These are phyloP conservation scores for Tolypocladium cylindrosporum DNA, from an alignment of 2,329 filamentous ascomycete genomes.

Conservation along the genomic window DNA sequence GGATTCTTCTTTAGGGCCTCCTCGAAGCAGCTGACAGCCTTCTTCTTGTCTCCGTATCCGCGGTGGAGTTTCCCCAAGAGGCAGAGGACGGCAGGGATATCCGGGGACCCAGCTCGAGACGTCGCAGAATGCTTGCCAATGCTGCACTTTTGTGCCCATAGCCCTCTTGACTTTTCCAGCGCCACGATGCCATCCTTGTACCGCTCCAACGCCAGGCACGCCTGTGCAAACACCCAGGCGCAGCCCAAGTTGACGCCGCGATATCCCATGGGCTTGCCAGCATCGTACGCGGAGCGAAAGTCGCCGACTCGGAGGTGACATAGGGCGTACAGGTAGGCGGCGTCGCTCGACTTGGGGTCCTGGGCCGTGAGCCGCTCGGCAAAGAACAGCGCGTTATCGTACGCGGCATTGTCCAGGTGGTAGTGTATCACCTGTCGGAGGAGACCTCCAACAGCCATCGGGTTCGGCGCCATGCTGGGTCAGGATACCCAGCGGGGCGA, in stretches of 20 bases:
- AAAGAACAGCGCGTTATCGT: slow-evolving; percentile 88
- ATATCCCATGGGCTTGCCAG: slow-evolving; percentile 59
- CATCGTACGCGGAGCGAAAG: slow-evolving; percentile 76
- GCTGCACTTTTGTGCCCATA: slow-evolving; percentile 66
- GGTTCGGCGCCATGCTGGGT: slow-evolving; percentile 41
- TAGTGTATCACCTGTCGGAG: slow-evolving; percentile 53
- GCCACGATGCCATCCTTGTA: slow-evolving; percentile 74
- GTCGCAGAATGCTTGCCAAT: slow-evolving; percentile 78
- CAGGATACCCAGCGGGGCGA: not conserved
- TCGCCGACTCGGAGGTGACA: slow-evolving; percentile 79
- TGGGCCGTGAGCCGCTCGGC: slow-evolving; percentile 78
- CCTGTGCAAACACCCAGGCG: slow-evolving; percentile 83
- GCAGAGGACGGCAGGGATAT: slow-evolving; percentile 74
- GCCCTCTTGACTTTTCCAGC: slow-evolving; percentile 68
- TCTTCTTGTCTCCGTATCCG: slow-evolving; percentile 71
- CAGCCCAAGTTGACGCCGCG: slow-evolving; percentile 74
- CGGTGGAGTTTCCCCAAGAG: slow-evolving; percentile 81
- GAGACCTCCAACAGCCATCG: slow-evolving; percentile 37
- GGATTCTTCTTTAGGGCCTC: slow-evolving; percentile 83
- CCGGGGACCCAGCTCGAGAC: slow-evolving; percentile 63
- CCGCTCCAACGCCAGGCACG: slow-evolving; percentile 69
- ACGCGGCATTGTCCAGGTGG: slow-evolving; percentile 79
- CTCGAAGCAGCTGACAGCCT: slow-evolving; percentile 78
- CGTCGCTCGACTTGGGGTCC: slow-evolving; percentile 71
- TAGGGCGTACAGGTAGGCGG: slow-evolving; percentile 71